A percentile compares a stretch with the other conserved stretches of the same genome.
Conservation (phyloP, 2,329 filamentous ascomycete species). For the Sporothrix dimorphospora region DNA sequence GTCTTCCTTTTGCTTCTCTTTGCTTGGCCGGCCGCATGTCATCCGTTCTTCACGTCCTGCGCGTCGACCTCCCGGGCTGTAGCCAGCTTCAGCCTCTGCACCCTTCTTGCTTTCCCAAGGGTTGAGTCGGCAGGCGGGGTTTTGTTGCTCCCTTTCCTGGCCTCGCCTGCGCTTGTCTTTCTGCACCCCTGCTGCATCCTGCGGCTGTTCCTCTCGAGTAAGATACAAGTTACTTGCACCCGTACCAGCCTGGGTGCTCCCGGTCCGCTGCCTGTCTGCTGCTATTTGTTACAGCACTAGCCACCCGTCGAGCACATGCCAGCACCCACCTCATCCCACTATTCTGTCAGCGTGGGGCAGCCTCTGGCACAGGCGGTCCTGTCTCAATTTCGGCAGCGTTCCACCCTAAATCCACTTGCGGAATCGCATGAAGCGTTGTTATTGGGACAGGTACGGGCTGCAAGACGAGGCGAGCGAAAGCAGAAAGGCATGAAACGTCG, state of each 20-base stretch:
- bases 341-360: slow-evolving; percentile 34
- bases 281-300: not conserved
- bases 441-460: slow-evolving; percentile 24
- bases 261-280: too few species aligned
- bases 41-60: not conserved
- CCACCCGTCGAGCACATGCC: slow-evolving; percentile 19
- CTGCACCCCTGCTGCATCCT: not conserved
- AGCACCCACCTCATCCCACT: not conserved
- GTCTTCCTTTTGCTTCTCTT: not conserved
- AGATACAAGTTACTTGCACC: not conserved
- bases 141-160: not conserved
- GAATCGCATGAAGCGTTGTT: slow-evolving; percentile 42
- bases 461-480: not conserved
- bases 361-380: slow-evolving; percentile 38
- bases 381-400: slow-evolving; percentile 48
- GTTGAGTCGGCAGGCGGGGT: not conserved
- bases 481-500: slow-evolving; percentile 23
- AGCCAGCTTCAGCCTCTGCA: slow-evolving; percentile 1
- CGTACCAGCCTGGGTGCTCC: not conserved
- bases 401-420: slow-evolving; percentile 45
- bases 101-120: too few species aligned
- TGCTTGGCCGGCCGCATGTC: not conserved
- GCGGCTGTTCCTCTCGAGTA: not conserved
- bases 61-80: not conserved
- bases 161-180: not conserved